Percentiles rank a stretch among this genome's conserved stretches.
These are phyloP conservation scores for Populus tremula DNA, from an alignment of 345 rosid species.

Conservation along the genomic window DNA sequence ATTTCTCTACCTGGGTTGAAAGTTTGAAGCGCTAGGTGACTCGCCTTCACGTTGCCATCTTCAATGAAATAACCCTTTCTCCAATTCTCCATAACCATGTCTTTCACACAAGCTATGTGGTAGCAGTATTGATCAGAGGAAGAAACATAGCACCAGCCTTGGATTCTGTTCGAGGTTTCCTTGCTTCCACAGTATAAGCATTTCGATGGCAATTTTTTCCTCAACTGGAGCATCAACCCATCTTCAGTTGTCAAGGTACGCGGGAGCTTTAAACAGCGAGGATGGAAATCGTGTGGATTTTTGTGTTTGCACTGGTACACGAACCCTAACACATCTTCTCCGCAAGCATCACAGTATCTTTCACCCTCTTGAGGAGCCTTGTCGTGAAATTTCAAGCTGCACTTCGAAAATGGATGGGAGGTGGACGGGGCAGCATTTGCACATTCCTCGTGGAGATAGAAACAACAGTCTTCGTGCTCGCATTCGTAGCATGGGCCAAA, in stretches of 20 bases:
- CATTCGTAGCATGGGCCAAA: conserved; percentile 8
- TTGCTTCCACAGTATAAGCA: conserved; percentile 2
- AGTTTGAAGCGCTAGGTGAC: not conserved
- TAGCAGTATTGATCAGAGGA: not conserved
- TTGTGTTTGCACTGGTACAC: conserved; percentile 10
- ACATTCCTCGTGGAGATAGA: conserved; percentile 6
- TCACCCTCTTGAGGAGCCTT: not conserved
- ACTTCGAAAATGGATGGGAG: not conserved
- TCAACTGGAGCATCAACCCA: not conserved
- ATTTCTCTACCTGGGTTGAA: not conserved
- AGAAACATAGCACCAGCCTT: conserved; percentile 12
- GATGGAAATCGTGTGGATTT: not conserved
- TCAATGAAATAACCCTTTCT: not conserved
- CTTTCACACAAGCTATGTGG: conserved; percentile 14
- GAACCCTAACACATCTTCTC: conserved; percentile 4
- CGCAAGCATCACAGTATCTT: conserved; percentile 16
- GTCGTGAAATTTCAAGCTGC: not conserved
- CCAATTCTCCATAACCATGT: not conserved
- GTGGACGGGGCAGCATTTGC: not conserved
- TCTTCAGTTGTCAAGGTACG: not conserved
- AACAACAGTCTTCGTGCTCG: conserved; percentile 4
- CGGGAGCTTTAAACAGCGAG: not conserved
- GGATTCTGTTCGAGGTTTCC: not conserved
- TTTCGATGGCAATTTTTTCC: not conserved
- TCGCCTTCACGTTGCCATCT: not conserved